These are phyloP conservation scores for Rhododendron ovatum DNA, from an alignment of 148 eudicot genomes.

Conservation along the genomic window DNA sequence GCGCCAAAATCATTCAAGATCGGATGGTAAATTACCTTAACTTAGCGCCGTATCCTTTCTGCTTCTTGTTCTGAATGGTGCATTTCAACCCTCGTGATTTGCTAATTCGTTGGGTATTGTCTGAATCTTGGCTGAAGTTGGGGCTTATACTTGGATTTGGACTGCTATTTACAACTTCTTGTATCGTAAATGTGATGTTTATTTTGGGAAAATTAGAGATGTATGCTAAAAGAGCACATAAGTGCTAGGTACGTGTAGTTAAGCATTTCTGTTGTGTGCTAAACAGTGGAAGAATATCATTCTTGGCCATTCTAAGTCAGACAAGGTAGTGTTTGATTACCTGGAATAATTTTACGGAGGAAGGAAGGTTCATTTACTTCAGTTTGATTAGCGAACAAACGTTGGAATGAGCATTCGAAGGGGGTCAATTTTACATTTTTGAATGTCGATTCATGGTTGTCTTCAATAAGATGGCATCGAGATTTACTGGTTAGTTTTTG, in stretches of 20 bases:
- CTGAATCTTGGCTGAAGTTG: neutral
- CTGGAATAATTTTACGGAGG: neutral
- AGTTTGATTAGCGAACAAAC: neutral
- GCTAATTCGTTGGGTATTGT: neutral
- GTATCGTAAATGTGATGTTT: neutral
- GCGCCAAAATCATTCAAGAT: slow-evolving; percentile 82
- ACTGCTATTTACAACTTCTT: neutral
- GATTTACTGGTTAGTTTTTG: neutral
- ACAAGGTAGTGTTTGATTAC: neutral
- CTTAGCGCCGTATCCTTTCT: neutral
- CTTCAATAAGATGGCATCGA: neutral
- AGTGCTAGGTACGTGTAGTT: neutral
- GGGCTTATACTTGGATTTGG: neutral
- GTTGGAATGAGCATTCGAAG: neutral
- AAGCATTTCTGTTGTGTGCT: neutral
- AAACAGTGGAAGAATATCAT: neutral
- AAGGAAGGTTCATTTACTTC: neutral
- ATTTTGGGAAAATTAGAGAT: neutral
- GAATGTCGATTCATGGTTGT: neutral
- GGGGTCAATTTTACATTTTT: neutral
- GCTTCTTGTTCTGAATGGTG: neutral
- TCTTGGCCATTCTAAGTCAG: neutral
- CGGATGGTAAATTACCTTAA: slow-evolving; percentile 46
- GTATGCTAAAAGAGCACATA: neutral
- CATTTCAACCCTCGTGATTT: neutral